phyloP scores from a whole-genome alignment of 2,329 filamentous ascomycete genomes.

The Zymoseptoria tritici region DNA sequence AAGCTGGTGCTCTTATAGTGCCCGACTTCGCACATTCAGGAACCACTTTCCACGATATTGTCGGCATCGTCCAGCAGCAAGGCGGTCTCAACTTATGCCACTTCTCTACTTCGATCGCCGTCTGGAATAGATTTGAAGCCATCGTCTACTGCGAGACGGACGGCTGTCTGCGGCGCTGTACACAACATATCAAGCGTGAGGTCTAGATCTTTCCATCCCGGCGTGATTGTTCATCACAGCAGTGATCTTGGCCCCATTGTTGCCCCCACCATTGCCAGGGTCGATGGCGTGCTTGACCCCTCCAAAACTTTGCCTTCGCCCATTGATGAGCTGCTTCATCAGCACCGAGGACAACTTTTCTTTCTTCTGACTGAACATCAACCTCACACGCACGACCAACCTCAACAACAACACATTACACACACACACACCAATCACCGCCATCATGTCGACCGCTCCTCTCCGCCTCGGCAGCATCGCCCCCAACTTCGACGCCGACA shows the following conservation, averaged over 20 bases:
- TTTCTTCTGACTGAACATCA: not conserved
- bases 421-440: not conserved
- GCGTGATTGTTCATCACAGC: no score
- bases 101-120: no score
- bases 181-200: not conserved
- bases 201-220: not conserved
- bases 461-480: slow-evolving; percentile 60
- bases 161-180: no score
- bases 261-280: not conserved
- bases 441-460: slow-evolving; percentile 25
- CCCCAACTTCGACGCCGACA: slow-evolving; percentile 63
- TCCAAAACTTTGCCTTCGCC: not conserved
- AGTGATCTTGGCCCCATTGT: not conserved
- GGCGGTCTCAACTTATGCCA: no score
- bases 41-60: no score
- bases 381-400: not conserved
- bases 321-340: not conserved
- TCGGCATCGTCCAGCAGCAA: no score
- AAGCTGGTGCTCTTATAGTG: no score
- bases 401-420: not conserved
- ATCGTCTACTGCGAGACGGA: no score
- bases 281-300: not conserved
- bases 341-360: not conserved
- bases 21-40: no score
- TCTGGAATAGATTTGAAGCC: no score